These are phyloP conservation scores for Amyloporia xantha DNA, from an alignment of 768 basidiomycete species.

Conservation along the genomic window DNA sequence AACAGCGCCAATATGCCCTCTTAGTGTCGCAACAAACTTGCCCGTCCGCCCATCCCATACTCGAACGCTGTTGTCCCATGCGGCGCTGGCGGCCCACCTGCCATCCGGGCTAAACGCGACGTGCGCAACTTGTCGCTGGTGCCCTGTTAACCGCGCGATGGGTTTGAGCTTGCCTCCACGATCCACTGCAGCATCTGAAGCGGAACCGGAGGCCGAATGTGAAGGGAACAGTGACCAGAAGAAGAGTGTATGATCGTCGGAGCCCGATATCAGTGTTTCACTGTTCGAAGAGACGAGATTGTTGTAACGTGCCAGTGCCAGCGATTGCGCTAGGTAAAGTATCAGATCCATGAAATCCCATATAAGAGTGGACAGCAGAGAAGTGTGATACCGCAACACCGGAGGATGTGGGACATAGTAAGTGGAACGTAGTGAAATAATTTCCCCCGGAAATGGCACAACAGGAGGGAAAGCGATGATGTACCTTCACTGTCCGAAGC, in stretches of 20 bases:
- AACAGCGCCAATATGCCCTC: conserved; percentile 92
- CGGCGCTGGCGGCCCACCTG: conserved; percentile 83
- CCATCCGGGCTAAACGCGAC: conserved; percentile 95
- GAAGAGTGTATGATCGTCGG: conserved; percentile 97
- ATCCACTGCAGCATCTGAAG: conserved; percentile 31
- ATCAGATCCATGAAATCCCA: conserved; percentile 3
- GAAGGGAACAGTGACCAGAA: conserved; percentile 82
- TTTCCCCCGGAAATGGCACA: too few relatives aligned
- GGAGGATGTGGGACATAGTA: neutral
- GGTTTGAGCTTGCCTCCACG: conserved; percentile 56
- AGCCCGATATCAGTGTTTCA: conserved; percentile 89
- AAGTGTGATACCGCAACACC: neutral
- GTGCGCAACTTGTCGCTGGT: conserved; percentile 91
- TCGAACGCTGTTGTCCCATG: conserved; percentile 86
- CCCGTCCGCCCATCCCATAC: conserved; percentile 84
- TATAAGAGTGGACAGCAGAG: neutral
- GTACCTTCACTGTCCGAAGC: conserved; percentile 77
- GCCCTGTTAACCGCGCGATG: conserved; percentile 78
- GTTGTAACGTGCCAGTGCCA: conserved; percentile 76
- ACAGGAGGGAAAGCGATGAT: too few relatives aligned
- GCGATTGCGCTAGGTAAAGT: conserved; percentile 52
- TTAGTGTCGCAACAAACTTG: conserved; percentile 83
- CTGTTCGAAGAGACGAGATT: conserved; percentile 53
- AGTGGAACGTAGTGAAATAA: too few relatives aligned
- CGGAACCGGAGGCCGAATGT: conserved; percentile 24